Base-by-base conservation (phyloP, 2,329 filamentous ascomycete species). In the Fusarium buharicum region DNA sequence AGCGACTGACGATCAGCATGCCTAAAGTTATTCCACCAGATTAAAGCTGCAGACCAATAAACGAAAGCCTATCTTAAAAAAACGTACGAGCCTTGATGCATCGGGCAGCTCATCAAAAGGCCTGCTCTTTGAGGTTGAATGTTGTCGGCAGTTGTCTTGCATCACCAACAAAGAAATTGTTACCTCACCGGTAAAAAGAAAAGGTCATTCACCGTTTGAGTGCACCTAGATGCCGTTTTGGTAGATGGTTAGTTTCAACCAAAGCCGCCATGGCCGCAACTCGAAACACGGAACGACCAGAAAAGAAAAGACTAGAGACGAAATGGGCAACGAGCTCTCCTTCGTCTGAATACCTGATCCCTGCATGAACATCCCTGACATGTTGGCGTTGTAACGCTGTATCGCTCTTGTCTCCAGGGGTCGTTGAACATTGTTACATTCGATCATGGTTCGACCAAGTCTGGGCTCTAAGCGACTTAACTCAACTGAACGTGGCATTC, bases 281-380 rank as follows among this genome's bases (percentile, higher is more conserved):
- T 65, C 66, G 64, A 70, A 70, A 70, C 68, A 44, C 37, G 31
- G 57, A 45, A 56, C 33, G 41, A 54, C 55, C 30, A 55, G 46
- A 60, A 64, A 57, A 57, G 66, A 50, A 61, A 38, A 37, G 41
- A 41, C 44, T 51, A 53, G 24, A 27, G 18, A 31, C 4, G 22
- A 53, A 47, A 55, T 54, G 48, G 39, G 24, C 30, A 48, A 33
- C 40, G 6, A 22, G 13, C 36, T 10, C 28, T 41, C 30, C 24
- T 47, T 36, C 18, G 16, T 17, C 24, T 9, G n/a, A n/a, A n/a
- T n/a, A 24, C 22, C 40, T 44, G 41, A 33, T 51, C 54, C 50
- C 31, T 18, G 31, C 20, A 31, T 34, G 50, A 37, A 44, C 16
- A 33, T 43, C 27, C n/a, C 47, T 47, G 30, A 22, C 46, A 37